Evolutionary conservation across 2,329 filamentous ascomycete species (phyloP).

Genomic region (Akanthomyces lecanii): DNA sequence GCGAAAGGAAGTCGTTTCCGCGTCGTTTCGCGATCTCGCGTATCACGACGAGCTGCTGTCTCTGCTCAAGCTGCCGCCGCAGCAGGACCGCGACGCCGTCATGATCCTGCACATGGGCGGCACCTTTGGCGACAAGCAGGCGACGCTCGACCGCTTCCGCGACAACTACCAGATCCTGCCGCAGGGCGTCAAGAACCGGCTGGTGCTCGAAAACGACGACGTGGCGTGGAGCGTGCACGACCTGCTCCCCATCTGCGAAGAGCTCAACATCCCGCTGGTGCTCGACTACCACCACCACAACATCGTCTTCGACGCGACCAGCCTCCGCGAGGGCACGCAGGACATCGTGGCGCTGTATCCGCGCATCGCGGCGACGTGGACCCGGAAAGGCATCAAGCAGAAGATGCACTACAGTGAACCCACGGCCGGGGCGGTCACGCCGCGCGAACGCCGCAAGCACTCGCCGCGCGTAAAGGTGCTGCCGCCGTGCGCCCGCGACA

Average conservation of each 20-base stretch:
- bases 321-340: constrained; percentile 74
- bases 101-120: constrained; percentile 96
- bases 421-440: constrained; percentile 59
- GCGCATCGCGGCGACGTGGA: constrained; percentile 80
- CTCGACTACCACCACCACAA: constrained; percentile 96
- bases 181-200: constrained; percentile 66
- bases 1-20: constrained; percentile 68
- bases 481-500: constrained; percentile 74
- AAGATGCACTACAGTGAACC: constrained; percentile 98
- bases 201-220: constrained; percentile 94
- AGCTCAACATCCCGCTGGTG: constrained; percentile 88
- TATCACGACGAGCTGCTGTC: constrained; percentile 85
- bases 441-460: constrained; percentile 77
- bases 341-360: constrained; percentile 73
- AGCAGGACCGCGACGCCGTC: constrained; percentile 78
- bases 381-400: constrained; percentile 75
- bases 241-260: constrained; percentile 82
- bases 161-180: constrained; percentile 66
- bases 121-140: constrained; percentile 78
- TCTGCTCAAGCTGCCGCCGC: constrained; percentile 70
- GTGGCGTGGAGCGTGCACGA: constrained; percentile 92
- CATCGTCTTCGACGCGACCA: constrained; percentile 72
- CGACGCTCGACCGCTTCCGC: constrained; percentile 73
- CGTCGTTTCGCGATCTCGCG: constrained; percentile 73
- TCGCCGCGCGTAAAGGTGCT: constrained; percentile 72